Percentiles rank a stretch among this genome's conserved stretches.
These are phyloP conservation scores for Bipolaris victoriae DNA, from an alignment of 2,329 filamentous ascomycete genomes.

Conservation along the genomic window DNA sequence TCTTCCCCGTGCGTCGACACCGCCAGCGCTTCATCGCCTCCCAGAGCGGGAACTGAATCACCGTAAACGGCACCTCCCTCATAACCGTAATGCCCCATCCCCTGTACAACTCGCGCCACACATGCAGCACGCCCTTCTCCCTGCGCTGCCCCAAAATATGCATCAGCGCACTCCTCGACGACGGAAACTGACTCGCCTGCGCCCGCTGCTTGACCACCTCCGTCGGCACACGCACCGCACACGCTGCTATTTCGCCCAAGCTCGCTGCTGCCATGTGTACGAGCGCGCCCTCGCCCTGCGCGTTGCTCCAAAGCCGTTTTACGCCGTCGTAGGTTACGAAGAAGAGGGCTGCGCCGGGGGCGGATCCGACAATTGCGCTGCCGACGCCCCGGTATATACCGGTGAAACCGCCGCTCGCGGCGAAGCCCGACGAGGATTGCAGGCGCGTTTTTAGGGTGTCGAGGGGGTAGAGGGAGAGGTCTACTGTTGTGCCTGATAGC, in stretches of 20 bases:
- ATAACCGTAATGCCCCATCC: conserved; percentile 93
- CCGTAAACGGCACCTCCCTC: conserved; percentile 94
- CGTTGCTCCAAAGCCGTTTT: too few species aligned
- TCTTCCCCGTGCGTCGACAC: conserved; percentile 53
- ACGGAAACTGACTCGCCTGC: conserved; percentile 82
- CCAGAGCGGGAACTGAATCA: conserved; percentile 97
- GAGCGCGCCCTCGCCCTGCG: conserved; percentile 35
- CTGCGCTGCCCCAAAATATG: conserved; percentile 64
- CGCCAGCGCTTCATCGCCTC: conserved; percentile 84
- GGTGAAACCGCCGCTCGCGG: conserved; percentile 82
- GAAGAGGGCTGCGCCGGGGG: conserved; percentile 93
- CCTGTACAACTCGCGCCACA: conserved; percentile 85
- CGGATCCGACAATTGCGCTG: conserved; percentile 85
- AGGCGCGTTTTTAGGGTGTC: conserved; percentile 98
- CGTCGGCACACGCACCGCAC: conserved; percentile 88
- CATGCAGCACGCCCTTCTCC: conserved; percentile 56
- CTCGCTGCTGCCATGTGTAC: conserved; percentile 84
- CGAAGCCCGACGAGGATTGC: conserved; percentile 79
- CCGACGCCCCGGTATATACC: conserved; percentile 95
- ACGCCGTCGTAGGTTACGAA: conserved; percentile 85
- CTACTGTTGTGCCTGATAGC: conserved; percentile 91
- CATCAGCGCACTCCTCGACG: conserved; percentile 68
- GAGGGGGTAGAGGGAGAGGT: conserved; percentile 95
- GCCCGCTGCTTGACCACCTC: conserved; percentile 98
- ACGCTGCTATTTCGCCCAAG: conserved; percentile 88